Base-by-base conservation (phyloP, 169 alveolate species). In the Theileria annulata region DNA sequence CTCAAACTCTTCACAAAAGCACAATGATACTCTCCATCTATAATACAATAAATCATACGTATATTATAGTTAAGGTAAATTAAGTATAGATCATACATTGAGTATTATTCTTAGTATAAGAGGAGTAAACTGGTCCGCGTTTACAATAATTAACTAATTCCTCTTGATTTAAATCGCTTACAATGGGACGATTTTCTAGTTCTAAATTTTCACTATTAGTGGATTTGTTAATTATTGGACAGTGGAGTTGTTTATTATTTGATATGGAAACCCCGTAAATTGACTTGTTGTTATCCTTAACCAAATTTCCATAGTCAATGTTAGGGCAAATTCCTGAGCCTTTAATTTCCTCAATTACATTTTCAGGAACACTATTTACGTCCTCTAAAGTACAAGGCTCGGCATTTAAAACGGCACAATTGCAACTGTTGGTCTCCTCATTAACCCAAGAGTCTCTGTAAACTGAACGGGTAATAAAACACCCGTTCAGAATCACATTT, bases 381-480 rank as follows among this genome's bases (percentile, higher is more conserved):
- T 82, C 89, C 49, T 82, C 72, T 2, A 62, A 70, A n/a, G 80
- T 66, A 70, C 89, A 82, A 12, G 89, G 89, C 37, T 71, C 84
- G 23, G 89, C 49, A 8, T 79, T 75, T 5, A 60, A 70, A 2
- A 75, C 49, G 2, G 85, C 58, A 28, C 89, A 82, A 23, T 35
- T 23, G 71, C 89, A 82, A 70, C 86, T 76, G 27, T 75, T n/a
- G n/a, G 35, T 33, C 13, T 12, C 42, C 8, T 6, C 30, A 70
- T 75, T 58, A 17, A 67, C 58, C 89, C 89, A 82, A 0, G 80
- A 33, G 9, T 68, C 25, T 2, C 51, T 62, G 72, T 82, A 82
- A 13, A 23, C 35, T 0, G 89, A 79, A 42, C 54, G 28, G 0
- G 86, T 47, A 8, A 82, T 0, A 76, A 75, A 82, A 56, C 86